Evolutionary conservation across 805 yeast species (phyloP).

Genomic region (Sugiyamaella americana): DNA sequence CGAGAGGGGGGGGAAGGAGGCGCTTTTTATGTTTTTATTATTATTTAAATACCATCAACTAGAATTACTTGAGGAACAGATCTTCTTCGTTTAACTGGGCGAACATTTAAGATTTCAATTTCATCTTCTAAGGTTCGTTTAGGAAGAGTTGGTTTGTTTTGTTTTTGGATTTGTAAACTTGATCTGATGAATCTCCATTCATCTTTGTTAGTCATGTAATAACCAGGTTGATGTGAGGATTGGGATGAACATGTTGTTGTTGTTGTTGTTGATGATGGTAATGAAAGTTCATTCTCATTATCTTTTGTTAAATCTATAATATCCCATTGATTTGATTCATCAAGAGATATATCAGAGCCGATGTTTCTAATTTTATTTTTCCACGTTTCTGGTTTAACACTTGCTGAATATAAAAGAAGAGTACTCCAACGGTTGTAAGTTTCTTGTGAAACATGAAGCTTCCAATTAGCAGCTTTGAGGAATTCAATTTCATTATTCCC

Average conservation of each 20-base stretch:
- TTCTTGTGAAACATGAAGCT: conserved; percentile 45
- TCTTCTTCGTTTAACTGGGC: background rate
- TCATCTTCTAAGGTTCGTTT: too few species aligned
- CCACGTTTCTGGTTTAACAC: conserved; percentile 13
- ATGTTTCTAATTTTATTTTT: conserved; percentile 6
- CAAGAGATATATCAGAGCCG: conserved; percentile 6
- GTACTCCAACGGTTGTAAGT: conserved; percentile 42
- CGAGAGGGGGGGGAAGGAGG: background rate
- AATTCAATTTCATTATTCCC: conserved; percentile 48
- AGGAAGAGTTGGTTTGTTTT: background rate
- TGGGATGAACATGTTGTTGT: too few species aligned
- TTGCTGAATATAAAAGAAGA: conserved; percentile 18
- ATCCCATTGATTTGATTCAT: conserved; percentile 5
- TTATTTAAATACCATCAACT: background rate
- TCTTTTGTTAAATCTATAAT: conserved; percentile 6
- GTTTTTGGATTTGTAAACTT: conserved; percentile 3
- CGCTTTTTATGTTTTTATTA: background rate
- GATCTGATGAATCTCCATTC: conserved; percentile 10
- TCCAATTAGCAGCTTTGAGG: conserved; percentile 50
- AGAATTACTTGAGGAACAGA: too few species aligned
- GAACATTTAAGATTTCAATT: background rate
- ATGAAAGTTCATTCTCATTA: background rate
- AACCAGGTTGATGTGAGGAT: background rate
- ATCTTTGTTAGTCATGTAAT: conserved; percentile 9
- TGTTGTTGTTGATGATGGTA: background rate